Evolutionary conservation across 257 asterid genomes (phyloP).

Genomic region (Solanum boliviense): DNA sequence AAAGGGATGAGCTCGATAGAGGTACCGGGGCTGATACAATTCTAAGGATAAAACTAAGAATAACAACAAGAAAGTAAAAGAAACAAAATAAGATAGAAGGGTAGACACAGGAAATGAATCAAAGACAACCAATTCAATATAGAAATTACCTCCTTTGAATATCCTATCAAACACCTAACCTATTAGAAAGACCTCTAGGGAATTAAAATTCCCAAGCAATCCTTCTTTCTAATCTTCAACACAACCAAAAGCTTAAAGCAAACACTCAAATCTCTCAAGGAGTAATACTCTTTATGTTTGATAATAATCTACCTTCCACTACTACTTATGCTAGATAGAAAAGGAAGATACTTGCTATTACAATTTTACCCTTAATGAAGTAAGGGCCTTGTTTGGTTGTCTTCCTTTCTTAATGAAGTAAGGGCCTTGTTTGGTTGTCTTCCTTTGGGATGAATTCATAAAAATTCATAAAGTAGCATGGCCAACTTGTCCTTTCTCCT

Average conservation of each 20-base stretch:
- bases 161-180: not conserved
- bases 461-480: not conserved
- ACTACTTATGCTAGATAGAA: not conserved
- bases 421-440: not conserved
- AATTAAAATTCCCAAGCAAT: no score
- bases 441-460: not conserved
- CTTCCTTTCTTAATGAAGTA: no score
- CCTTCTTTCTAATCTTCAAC: no score
- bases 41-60: not conserved
- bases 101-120: not conserved
- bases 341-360: not conserved
- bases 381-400: no score
- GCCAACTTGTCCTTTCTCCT: not conserved
- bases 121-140: not conserved
- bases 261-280: no score
- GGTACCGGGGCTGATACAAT: not conserved
- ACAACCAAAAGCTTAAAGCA: no score
- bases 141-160: not conserved
- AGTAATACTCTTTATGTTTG: not conserved
- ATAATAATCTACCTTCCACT: not conserved
- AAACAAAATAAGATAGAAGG: not conserved
- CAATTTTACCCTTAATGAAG: not conserved
- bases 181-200: not conserved
- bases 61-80: not conserved
- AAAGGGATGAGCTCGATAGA: not conserved